phyloP scores from a whole-genome alignment of 2,329 filamentous ascomycete genomes.

The Karstenula rhodostoma region DNA sequence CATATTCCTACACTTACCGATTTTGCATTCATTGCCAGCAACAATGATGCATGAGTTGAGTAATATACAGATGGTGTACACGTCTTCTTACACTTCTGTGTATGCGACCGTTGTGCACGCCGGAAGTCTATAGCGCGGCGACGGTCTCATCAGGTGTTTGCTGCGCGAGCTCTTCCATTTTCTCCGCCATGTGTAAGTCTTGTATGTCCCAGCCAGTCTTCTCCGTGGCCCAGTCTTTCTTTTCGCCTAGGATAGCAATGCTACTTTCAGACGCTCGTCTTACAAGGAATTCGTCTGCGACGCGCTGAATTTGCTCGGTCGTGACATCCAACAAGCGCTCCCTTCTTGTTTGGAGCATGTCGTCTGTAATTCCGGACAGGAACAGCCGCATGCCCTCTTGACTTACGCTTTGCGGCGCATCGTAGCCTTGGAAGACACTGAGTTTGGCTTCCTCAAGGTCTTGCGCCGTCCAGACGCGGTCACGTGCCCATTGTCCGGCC shows the following conservation, averaged over 20 bases:
- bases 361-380: slow-evolving; percentile 81
- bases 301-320: slow-evolving; percentile 78
- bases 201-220: slow-evolving; percentile 76
- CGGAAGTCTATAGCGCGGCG: slow-evolving; percentile 18
- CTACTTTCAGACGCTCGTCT: slow-evolving; percentile 70
- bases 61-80: slow-evolving; percentile 32
- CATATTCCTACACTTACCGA: slow-evolving; percentile 15
- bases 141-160: slow-evolving; percentile 30
- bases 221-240: slow-evolving; percentile 73
- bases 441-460: slow-evolving; percentile 97
- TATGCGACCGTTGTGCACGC: neutral
- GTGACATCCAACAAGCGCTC: slow-evolving; percentile 88
- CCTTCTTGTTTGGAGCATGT: slow-evolving; percentile 86
- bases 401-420: slow-evolving; percentile 87
- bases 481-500: slow-evolving; percentile 82
- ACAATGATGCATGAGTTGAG: slow-evolving; percentile 30
- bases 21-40: slow-evolving; percentile 7
- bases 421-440: slow-evolving; percentile 88
- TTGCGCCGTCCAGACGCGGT: slow-evolving; percentile 80
- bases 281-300: slow-evolving; percentile 83
- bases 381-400: slow-evolving; percentile 88
- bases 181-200: slow-evolving; percentile 70
- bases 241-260: slow-evolving; percentile 81
- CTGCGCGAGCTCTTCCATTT: slow-evolving; percentile 35
- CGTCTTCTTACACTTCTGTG: slow-evolving; percentile 20